Conservation (phyloP, 164 flowering plant species). For the Cinnamomum chago region DNA sequence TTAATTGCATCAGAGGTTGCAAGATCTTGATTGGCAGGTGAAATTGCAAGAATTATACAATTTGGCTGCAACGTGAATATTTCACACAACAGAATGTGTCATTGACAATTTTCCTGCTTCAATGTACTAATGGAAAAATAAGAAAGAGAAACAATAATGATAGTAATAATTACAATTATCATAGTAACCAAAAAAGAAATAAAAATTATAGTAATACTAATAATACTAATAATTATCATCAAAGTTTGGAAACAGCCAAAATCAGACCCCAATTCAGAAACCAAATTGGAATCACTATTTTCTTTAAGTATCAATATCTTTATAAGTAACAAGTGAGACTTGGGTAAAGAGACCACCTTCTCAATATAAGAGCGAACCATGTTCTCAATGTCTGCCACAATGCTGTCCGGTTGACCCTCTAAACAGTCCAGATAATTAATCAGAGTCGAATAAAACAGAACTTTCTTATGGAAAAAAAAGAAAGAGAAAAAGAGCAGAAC, state of each 20-base stretch:
- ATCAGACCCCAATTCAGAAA: background rate
- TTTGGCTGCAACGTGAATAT: slow-evolving; percentile 64
- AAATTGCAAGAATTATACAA: slow-evolving; percentile 80
- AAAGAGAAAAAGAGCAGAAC: background rate
- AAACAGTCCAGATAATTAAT: slow-evolving; percentile 12
- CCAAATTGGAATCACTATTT: background rate
- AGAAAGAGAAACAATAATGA: background rate
- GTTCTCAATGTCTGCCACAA: slow-evolving; percentile 76
- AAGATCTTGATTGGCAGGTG: slow-evolving; percentile 99
- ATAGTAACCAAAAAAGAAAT: too few species aligned
- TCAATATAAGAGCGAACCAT: slow-evolving; percentile 87
- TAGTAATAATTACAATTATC: too few species aligned
- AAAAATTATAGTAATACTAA: too few species aligned
- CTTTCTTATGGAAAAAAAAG: background rate
- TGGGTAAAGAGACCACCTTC: slow-evolving; percentile 39
- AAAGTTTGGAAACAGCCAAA: background rate
- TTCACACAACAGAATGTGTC: background rate
- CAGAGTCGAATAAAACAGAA: background rate
- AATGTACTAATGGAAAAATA: background rate
- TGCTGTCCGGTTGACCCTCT: slow-evolving; percentile 81
- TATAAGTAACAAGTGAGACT: background rate
- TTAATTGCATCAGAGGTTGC: slow-evolving; percentile 98
- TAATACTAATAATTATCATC: background rate
- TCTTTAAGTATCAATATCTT: background rate
- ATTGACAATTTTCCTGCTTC: background rate